Evolutionary conservation across 139 green algal species (phyloP).

Genomic region (Chlamydomonas sp.): DNA sequence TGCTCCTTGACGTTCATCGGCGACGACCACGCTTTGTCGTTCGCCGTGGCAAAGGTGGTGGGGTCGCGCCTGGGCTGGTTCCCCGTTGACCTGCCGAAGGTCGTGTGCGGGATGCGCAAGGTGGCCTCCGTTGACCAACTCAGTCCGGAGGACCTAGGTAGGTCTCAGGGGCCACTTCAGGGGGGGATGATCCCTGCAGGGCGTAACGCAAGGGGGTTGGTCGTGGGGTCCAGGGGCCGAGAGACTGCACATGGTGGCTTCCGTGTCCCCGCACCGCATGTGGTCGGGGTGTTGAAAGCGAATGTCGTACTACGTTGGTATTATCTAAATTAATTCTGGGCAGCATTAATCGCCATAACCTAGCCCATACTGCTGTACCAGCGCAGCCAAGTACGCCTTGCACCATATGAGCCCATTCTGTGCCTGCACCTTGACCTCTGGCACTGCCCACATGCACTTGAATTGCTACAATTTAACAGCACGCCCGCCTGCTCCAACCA

Average conservation of each 20-base stretch:
- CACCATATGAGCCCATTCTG: too few species aligned
- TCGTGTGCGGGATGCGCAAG: constrained; percentile 51
- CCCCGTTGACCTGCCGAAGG: constrained; percentile 23
- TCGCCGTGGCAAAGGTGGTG: constrained; percentile 36
- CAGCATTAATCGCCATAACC: too few species aligned
- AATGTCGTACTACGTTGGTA: too few species aligned
- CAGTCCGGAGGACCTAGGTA: constrained; percentile 30
- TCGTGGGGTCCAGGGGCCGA: too few species aligned
- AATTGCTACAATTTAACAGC: too few species aligned
- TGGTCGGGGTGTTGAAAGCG: too few species aligned
- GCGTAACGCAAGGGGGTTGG: neutral
- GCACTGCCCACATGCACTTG: neutral
- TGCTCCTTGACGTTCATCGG: constrained; percentile 35
- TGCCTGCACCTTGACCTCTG: neutral
- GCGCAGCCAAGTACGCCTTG: too few species aligned
- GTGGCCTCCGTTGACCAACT: constrained; percentile 23
- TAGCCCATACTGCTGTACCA: too few species aligned
- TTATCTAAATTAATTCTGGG: too few species aligned
- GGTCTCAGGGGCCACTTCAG: neutral
- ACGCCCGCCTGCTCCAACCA: neutral
- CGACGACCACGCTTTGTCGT: constrained; percentile 39
- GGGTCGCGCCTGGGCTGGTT: constrained; percentile 37
- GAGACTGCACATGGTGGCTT: too few species aligned
- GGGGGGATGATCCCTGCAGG: neutral
- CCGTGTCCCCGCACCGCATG: too few species aligned